Evolutionary conservation across 768 basidiomycete genomes (phyloP).

Genomic region (Sporobolomyces phaffii): DNA sequence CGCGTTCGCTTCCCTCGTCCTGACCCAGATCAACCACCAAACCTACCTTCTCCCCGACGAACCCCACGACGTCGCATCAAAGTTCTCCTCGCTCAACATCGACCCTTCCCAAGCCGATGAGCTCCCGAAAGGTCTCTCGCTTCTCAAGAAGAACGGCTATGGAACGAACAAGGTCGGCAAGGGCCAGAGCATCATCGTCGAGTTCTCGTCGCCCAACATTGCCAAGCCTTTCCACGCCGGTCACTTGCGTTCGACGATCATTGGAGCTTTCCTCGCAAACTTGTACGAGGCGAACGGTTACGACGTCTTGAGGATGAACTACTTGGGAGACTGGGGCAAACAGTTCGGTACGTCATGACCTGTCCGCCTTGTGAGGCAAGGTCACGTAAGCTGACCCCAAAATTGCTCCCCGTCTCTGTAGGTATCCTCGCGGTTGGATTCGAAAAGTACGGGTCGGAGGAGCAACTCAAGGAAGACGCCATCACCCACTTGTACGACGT

Average conservation of each 20-base stretch:
- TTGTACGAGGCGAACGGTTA: constrained; percentile 87
- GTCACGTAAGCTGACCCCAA: too few relatives aligned
- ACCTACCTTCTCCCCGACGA: constrained; percentile 58
- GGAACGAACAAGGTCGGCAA: constrained; percentile 70
- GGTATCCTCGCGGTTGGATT: constrained; percentile 86
- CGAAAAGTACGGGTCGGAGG: constrained; percentile 78
- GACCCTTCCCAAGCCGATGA: constrained; percentile 10
- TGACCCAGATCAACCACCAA: constrained; percentile 67
- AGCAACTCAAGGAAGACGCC: constrained; percentile 73
- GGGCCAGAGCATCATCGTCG: constrained; percentile 78
- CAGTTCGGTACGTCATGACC: constrained; percentile 64
- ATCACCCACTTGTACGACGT: constrained; percentile 92
- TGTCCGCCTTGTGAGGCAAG: too few relatives aligned
- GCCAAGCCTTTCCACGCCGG: constrained; percentile 98
- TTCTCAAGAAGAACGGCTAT: constrained; percentile 53
- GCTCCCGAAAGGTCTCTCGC: constrained; percentile 7
- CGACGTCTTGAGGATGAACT: constrained; percentile 86
- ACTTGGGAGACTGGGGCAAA: constrained; percentile 97
- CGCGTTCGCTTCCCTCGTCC: constrained; percentile 60
- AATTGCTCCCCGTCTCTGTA: too few relatives aligned
- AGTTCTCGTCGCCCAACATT: constrained; percentile 95
- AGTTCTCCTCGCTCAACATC: constrained; percentile 36
- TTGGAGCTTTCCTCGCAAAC: constrained; percentile 88
- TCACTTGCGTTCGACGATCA: constrained; percentile 94
- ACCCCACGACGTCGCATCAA: constrained; percentile 45